Evolutionary conservation across 2,329 filamentous ascomycete genomes (phyloP).

Genomic region (Fusarium sp.): DNA sequence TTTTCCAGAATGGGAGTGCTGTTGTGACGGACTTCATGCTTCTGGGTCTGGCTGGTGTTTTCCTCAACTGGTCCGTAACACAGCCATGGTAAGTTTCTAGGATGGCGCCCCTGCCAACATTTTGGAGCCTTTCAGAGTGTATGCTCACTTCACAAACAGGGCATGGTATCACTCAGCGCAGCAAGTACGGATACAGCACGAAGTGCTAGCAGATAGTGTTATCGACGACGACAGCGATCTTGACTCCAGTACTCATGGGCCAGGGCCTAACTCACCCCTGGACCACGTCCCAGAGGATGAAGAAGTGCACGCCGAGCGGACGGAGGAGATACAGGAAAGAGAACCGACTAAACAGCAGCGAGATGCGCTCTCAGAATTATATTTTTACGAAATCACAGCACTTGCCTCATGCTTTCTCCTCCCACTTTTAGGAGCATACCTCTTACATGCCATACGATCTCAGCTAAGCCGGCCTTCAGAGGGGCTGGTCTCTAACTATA

Average conservation of each 20-base stretch:
- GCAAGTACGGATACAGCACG: slow-evolving; percentile 65
- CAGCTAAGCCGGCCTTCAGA: slow-evolving; percentile 87
- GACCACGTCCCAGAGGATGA: slow-evolving; percentile 60
- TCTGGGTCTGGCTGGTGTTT: slow-evolving; percentile 81
- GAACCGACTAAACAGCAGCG: slow-evolving; percentile 43
- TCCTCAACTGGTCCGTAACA: slow-evolving; percentile 92
- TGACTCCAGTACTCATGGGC: slow-evolving; percentile 46
- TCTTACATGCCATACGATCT: slow-evolving; percentile 82
- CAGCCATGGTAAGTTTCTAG: slow-evolving; percentile 79
- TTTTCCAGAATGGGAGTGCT: slow-evolving; percentile 86
- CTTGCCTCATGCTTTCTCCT: slow-evolving; percentile 82
- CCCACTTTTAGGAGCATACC: slow-evolving; percentile 81
- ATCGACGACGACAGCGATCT: slow-evolving; percentile 60
- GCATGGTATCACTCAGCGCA: slow-evolving; percentile 79
- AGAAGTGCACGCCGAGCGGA: slow-evolving; percentile 33
- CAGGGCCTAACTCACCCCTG: slow-evolving; percentile 44
- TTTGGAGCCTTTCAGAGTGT: neutral
- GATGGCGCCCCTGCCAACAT: neutral
- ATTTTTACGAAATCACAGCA: slow-evolving; percentile 78
- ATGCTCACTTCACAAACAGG: slow-evolving; percentile 32
- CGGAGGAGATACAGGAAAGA: slow-evolving; percentile 22
- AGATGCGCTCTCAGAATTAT: slow-evolving; percentile 71
- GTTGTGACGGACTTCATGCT: slow-evolving; percentile 88
- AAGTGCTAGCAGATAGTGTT: slow-evolving; percentile 54
- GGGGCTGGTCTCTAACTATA: slow-evolving; percentile 90